Evolutionary conservation across 202 grass and related monocot genomes (phyloP), one percentile per base, ranked within the genome.

Genomic region (Dendrocalamus latiflorus): DNA sequence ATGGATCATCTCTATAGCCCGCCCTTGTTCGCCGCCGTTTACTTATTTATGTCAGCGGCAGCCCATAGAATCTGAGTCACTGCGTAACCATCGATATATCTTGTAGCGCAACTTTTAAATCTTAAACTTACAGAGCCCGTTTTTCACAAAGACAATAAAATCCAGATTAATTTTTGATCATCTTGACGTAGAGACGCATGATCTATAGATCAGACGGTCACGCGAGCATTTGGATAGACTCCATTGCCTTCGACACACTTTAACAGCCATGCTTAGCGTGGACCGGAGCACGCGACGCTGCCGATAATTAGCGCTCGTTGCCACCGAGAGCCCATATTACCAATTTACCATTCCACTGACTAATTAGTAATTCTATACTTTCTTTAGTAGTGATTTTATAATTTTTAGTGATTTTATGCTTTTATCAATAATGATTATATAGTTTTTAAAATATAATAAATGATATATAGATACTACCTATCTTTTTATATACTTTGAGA

Each of bases 191-290:
- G 18, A 74, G 6, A n/a, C 34, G 3, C 28, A 15, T 64, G 14
- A 85, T 28, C 39, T 9, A 6, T 6, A 13, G 41, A 70, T n/a
- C 39, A 18, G 20, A 37, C 15, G 39, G 6, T 30, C 54, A 41
- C 6, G 16, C 9, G 65, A 48, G 17, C 72, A 60, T 45, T 25
- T 59, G 42, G 67, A 47, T 22, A 7, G 0, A 24, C 25, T 30
- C 22, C 34, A 56, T 57, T 28, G 48, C 5, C 33, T 10, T 14
- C 1, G 33, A 33, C 33, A 33, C 33, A 2, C 3, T 22, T 22
- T 78, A 45, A 77, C 65, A 64, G 37, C 79, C 55, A 26, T 72
- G 74, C 11, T 57, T 72, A 43, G 14, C 22, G 33, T 68, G 81
- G 55, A n/a, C 21, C 10, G n/a, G 15, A 34, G 70, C 70, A 60